phyloP scores from a whole-genome alignment of 371 early-diverging fungal genomes.

The Batkoa obscura region DNA sequence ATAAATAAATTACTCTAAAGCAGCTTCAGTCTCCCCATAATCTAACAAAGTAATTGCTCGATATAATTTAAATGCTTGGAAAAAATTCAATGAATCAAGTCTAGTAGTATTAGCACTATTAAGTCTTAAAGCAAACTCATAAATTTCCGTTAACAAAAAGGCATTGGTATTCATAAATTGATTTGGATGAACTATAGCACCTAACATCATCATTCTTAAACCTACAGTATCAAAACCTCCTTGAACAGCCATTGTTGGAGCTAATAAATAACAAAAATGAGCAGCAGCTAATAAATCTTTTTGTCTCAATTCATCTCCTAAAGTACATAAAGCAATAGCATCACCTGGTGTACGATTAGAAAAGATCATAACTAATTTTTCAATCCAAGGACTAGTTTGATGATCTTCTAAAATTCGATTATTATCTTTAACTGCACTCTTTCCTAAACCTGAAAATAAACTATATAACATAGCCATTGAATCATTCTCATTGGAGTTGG shows the following conservation, averaged over 20 bases:
- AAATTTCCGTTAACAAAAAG: conserved; percentile 76
- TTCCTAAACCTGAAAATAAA: conserved; percentile 48
- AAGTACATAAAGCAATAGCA: conserved; percentile 35
- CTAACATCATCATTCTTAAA: conserved; percentile 30
- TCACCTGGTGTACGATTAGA: conserved; percentile 72
- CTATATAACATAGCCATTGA: conserved; percentile 47
- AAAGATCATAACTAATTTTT: conserved; percentile 47
- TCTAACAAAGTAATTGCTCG: conserved; percentile 70
- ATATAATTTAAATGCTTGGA: conserved; percentile 72
- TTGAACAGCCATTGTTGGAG: conserved; percentile 27
- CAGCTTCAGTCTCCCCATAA: conserved; percentile 45
- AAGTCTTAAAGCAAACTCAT: conserved; percentile 44
- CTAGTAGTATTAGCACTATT: conserved; percentile 19
- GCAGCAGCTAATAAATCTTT: conserved; percentile 47
- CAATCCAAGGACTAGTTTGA: conserved; percentile 27
- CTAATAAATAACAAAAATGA: conserved; percentile 66
- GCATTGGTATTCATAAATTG: too few relatives aligned
- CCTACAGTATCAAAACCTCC: conserved; percentile 35
- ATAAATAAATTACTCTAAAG: conserved; percentile 22
- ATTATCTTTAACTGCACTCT: conserved; percentile 10
- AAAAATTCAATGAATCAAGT: conserved; percentile 54
- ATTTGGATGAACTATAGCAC: conserved; percentile 31
- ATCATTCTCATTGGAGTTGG: neutral
- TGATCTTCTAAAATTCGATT: neutral
- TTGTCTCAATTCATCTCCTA: conserved; percentile 55